phyloP scores from a whole-genome alignment of 345 rosid genomes.

The Linum tenue region DNA sequence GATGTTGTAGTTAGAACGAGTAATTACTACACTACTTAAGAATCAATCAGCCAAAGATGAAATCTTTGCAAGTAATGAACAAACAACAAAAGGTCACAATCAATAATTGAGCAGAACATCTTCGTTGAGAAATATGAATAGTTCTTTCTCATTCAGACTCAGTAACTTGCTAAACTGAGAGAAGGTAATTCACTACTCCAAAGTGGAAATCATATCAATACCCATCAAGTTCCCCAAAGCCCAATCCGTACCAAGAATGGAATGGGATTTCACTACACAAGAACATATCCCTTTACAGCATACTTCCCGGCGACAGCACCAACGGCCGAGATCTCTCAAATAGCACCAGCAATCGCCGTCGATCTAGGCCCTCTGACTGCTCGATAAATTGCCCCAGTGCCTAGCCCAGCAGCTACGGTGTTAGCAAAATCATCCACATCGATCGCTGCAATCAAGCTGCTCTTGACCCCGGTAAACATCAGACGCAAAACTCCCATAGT shows the following conservation, averaged over 20 bases:
- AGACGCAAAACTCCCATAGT: conserved; percentile 41
- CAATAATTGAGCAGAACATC: no score
- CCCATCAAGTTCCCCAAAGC: neutral
- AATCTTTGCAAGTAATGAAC: no score
- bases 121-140: no score
- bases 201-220: no score
- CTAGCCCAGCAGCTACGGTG: conserved; percentile 40
- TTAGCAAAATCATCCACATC: conserved; percentile 42
- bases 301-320: conserved; percentile 46
- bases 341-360: conserved; percentile 46
- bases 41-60: no score
- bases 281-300: conserved; percentile 40
- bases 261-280: conserved; percentile 17
- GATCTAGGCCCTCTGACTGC: conserved; percentile 46
- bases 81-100: no score
- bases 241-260: neutral
- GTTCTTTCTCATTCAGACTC: no score
- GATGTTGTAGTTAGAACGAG: no score
- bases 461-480: conserved; percentile 47
- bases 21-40: no score
- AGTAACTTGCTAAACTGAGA: no score
- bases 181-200: no score
- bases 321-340: conserved; percentile 50
- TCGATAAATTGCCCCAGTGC: conserved; percentile 45
- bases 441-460: conserved; percentile 31